Evolutionary conservation across 2,329 filamentous ascomycete species (phyloP), one percentile per base, ranked within the genome.

Genomic region (Colletotrichum sidae): DNA sequence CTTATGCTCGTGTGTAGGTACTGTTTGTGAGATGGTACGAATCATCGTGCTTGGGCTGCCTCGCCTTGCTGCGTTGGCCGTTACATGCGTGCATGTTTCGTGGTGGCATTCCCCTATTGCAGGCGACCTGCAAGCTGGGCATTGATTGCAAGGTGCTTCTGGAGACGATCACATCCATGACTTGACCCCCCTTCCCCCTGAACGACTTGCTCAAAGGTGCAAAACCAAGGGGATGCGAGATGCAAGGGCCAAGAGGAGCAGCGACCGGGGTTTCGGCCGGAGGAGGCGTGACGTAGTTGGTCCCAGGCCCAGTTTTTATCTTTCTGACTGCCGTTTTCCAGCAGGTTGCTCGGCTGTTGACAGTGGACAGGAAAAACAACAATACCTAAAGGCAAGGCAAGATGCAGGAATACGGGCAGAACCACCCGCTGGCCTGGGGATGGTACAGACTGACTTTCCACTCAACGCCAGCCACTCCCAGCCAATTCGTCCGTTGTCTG

Each of bases 201-300:
- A 25, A 25, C 25, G 3, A 25, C 25, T 5, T 25, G 52, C 45
- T 56, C 46, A 11, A 65, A 56, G 62, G 58, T 38, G 46, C 63
- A 57, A 53, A 41, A 25, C 58, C 58, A 56, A 53, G 63, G 63
- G 63, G 58, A 54, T 41, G 39, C 63, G 52, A 62, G 53, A 56
- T 64, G 63, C 67, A 64, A 67, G 67, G 67, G 57, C 59, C 55
- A 55, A 63, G 63, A 17, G n/a, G 52, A 57, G 47, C 52, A 54
- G 38, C 41, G 58, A 62, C 52, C 41, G 58, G 58, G 61, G 58
- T 53, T 65, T 57, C 52, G 58, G 46, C 50, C 50, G 62, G 63
- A 47, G 55, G 51, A 50, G 55, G 38, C 64, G 67, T 68, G 67
- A 68, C 67, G 67, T 68, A 64, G 64, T 60, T 67, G 52, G 64